Evolutionary conservation across 192 early-diverging fungal genomes (phyloP).

Genomic region (Pilaira anomala): DNA sequence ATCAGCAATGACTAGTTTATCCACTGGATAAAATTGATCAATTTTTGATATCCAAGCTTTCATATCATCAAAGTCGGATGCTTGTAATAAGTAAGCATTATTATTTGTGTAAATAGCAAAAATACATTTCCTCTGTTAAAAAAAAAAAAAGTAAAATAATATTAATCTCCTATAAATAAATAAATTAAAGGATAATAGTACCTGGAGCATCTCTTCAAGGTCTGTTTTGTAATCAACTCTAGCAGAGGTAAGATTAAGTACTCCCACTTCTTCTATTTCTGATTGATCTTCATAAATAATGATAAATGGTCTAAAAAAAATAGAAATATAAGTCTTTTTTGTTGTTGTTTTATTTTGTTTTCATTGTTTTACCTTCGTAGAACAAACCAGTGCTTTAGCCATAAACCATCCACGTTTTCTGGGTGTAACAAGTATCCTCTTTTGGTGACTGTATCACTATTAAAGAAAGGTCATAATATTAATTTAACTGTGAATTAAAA

Average conservation of each 20-base stretch:
- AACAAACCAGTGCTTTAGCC: conserved; percentile 79
- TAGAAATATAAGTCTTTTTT: background rate
- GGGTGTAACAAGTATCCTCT: conserved; percentile 49
- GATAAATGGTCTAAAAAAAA: conserved; percentile 62
- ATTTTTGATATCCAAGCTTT: conserved; percentile 56
- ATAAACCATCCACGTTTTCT: conserved; percentile 54
- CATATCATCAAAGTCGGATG: conserved; percentile 55
- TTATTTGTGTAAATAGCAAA: conserved; percentile 68
- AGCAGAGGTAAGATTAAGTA: conserved; percentile 68
- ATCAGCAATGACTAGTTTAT: conserved; percentile 6
- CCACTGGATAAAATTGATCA: conserved; percentile 40
- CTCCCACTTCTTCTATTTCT: conserved; percentile 63
- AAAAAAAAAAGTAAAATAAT: too few species aligned
- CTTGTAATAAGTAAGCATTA: conserved; percentile 63
- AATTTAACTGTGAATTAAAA: background rate
- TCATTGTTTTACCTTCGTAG: conserved; percentile 47
- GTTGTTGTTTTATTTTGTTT: background rate
- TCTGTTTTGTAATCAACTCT: conserved; percentile 56
- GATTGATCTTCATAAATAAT: conserved; percentile 66
- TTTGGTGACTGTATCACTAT: conserved; percentile 46
- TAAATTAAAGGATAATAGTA: conserved; percentile 20
- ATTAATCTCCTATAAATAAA: background rate
- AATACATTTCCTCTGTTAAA: conserved; percentile 49
- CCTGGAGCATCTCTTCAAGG: conserved; percentile 57
- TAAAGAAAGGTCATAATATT: too few species aligned